Evolutionary conservation across 2,329 filamentous ascomycete genomes (phyloP), one percentile per base, ranked within the genome.

Genomic region (Cyphellophora europaea): DNA sequence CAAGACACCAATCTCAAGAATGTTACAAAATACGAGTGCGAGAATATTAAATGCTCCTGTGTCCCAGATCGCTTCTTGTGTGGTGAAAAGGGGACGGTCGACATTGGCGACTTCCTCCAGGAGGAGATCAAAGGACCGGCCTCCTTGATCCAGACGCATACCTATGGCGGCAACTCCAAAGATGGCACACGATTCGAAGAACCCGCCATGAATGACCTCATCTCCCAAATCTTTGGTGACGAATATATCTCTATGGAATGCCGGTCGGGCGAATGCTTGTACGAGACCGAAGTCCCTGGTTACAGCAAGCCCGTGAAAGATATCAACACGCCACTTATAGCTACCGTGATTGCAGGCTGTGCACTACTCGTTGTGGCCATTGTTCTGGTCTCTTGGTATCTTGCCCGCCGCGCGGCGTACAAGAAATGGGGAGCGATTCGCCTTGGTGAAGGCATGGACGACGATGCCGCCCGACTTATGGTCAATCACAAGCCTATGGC

Each of bases 261-360:
- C 52, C 69, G 77, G 41, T 75, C 88, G 15, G 91, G 91, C 40
- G 91, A 98, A 63, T 98, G 91, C 65, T 66, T 98, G 19, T 88
- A 95, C 59, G 76, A 82, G 55, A 94, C 88, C 5, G 83, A 96
- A 51, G 79, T 96, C 5, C 91, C 91, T 11, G 91, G 93, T 12
- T 98, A 93, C 53, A 71, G 82, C 47, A 74, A 82, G 13, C 87
- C 89, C 1, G 73, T 95, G 41, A 94, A 95, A 64, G 80, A 81
- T 55, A 96, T 98, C 62, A 98, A 98, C 57, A 96, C 89, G 0
- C 91, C 89, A 3, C 70, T 98, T 32, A 98, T 98, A 48, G 89
- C 93, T 8, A 82, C 84, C 11, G 83, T 95, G 30, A 96, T 98
- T 51, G 88, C 87, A 15, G 81, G 76, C 5, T 83, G 78, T 51